Evolutionary conservation across 177 flowering plant genomes (phyloP), one percentile per base, ranked within the genome.

Genomic region (Tripterygium wilfordii): DNA sequence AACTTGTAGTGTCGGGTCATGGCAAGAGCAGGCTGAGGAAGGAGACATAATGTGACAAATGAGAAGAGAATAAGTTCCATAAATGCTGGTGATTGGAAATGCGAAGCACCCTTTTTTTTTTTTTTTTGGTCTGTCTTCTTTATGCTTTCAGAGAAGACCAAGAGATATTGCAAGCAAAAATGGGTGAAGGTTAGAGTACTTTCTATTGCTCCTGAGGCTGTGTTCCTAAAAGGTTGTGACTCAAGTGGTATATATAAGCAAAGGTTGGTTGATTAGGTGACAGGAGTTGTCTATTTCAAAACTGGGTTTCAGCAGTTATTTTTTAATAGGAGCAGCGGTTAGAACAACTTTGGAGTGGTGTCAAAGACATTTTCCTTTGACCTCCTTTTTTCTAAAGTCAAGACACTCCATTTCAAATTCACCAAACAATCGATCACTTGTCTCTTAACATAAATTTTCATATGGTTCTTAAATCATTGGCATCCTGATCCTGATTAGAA

Each of bases 1-100:
- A 58, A 67, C 38, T 56, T 57, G 53, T 62, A 62, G 38, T 62
- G 67, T 43, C 71, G 57, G 32, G 63, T 67, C 15, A 30, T 49
- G 51, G 53, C 58, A 45, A 57, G 22, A 3, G 56, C 61, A 21
- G 19, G 28, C 29, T 57, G 22, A 53, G 60, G 29, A 51, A 56
- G 13, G 42, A 52, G 26, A 41, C 51, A 42, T 33, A 53, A 21
- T 2, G 55, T 27, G 13, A 58, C 1, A 6, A 46, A 40, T 1
- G 38, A 17, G 22, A 58, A 22, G 24, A 67, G 36, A 10, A 48
- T 14, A 20, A 45, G 49, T 43, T 40, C 37, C 8, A 36, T 9
- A 42, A 51, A 21, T 28, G 69, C 23, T 17, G 36, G 4, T 42
- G 50, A 8, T 39, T 31, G 41, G 40, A 45, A 19, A 24, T 14